phyloP scores from a whole-genome alignment of 768 basidiomycete species.

The Russula emetica region DNA sequence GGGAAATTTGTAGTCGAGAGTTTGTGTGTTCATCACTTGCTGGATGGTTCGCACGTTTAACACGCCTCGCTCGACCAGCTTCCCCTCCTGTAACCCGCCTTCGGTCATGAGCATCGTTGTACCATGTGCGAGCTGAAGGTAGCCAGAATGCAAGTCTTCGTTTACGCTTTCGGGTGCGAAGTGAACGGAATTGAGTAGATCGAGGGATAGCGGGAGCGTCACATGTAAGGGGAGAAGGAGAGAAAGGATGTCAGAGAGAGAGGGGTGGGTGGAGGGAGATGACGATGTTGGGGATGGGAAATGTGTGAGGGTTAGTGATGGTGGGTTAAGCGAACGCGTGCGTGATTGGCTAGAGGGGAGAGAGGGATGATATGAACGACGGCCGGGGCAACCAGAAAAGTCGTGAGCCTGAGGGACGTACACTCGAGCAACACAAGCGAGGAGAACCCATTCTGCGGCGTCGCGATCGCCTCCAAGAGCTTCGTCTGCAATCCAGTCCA shows the following conservation, averaged over 20 bases:
- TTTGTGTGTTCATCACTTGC: slow-evolving; percentile 59
- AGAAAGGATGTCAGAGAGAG: slow-evolving; percentile 51
- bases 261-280: slow-evolving; percentile 34
- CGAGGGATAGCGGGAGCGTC: slow-evolving; percentile 57
- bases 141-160: slow-evolving; percentile 70
- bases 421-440: slow-evolving; percentile 59
- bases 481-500: slow-evolving; percentile 70
- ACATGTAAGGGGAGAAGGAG: slow-evolving; percentile 55
- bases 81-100: slow-evolving; percentile 62
- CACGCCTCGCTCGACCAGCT: slow-evolving; percentile 56
- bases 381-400: background rate
- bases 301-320: slow-evolving; percentile 56
- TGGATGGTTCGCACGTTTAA: slow-evolving; percentile 61
- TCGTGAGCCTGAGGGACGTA: slow-evolving; percentile 37
- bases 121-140: slow-evolving; percentile 65
- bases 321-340: slow-evolving; percentile 60
- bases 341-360: slow-evolving; percentile 54
- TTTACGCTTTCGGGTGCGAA: slow-evolving; percentile 66
- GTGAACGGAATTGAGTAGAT: slow-evolving; percentile 50
- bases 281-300: slow-evolving; percentile 47
- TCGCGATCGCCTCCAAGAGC: slow-evolving; percentile 62
- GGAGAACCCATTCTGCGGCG: slow-evolving; percentile 72
- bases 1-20: slow-evolving; percentile 70
- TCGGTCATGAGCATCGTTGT: slow-evolving; percentile 62
- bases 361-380: slow-evolving; percentile 8